These are phyloP conservation scores for Bauhinia variegata DNA, from an alignment of 306 rosid species.

Conservation along the genomic window DNA sequence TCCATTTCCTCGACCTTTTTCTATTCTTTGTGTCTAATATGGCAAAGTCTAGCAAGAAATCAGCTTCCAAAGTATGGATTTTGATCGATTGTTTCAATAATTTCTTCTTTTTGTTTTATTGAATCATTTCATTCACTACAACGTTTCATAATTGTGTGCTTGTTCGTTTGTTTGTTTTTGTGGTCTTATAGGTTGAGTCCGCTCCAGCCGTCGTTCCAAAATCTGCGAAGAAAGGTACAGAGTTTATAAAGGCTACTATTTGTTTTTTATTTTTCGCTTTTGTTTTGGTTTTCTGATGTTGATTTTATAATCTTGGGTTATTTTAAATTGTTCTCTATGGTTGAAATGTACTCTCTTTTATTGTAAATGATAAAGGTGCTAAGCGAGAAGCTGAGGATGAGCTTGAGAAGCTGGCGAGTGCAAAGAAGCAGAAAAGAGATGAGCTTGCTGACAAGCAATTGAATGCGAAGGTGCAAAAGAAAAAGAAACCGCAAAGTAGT, in stretches of 20 bases:
- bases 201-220: constrained; percentile 61
- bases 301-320: not conserved
- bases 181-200: constrained; percentile 55
- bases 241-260: too few species aligned
- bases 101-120: not conserved
- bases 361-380: constrained; percentile 38
- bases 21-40: constrained; percentile 5
- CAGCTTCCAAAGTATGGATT: constrained; percentile 60
- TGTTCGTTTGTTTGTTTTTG: not conserved
- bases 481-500: constrained; percentile 52
- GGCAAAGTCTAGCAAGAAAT: constrained; percentile 85
- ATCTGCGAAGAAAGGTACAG: constrained; percentile 69
- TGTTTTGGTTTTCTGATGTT: not conserved
- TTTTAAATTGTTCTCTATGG: too few species aligned
- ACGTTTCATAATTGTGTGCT: not conserved
- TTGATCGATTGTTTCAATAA: not conserved
- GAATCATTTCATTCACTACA: not conserved
- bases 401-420: constrained; percentile 51
- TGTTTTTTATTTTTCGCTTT: too few species aligned
- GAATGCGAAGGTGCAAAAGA: constrained; percentile 48
- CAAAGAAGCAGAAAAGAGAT: constrained; percentile 72
- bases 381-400: constrained; percentile 73
- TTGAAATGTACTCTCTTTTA: too few species aligned
- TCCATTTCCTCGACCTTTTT: not conserved
- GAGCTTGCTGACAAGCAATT: constrained; percentile 59